Conservation (phyloP, 2,329 filamentous ascomycete species). For the Paracoccidioides lutzii region DNA sequence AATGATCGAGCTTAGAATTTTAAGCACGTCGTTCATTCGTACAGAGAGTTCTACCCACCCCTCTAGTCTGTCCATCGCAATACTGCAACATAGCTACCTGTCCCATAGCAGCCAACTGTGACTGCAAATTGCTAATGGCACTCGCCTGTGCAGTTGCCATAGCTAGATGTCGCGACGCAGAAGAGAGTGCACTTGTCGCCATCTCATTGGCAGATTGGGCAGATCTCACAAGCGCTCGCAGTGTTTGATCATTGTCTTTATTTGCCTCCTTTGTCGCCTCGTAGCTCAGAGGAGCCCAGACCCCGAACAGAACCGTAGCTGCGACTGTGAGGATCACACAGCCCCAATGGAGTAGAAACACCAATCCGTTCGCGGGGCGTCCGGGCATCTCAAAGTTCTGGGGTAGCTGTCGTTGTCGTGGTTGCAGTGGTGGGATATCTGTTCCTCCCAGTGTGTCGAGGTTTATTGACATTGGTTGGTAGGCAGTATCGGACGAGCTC, state of each 20-base stretch:
- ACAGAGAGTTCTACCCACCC: not conserved
- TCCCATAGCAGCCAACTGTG: constrained; percentile 1
- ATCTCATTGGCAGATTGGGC: not conserved
- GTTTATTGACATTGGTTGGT: not conserved
- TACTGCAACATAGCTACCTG: constrained; percentile 1
- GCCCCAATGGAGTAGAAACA: not conserved
- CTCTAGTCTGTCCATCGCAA: not conserved
- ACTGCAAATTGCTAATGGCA: not conserved
- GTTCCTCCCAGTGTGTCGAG: not conserved
- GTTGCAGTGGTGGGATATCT: not conserved
- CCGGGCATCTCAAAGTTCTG: not conserved
- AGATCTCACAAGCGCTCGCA: not conserved
- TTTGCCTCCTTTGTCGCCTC: not conserved
- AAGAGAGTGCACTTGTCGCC: not conserved
- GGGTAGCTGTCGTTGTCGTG: not conserved
- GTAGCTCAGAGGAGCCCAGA: constrained; percentile 2
- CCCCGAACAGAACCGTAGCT: constrained; percentile 1
- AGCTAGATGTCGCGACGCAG: not conserved
- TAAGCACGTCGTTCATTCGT: not conserved
- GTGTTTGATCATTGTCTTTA: not conserved
- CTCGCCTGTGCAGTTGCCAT: not conserved
- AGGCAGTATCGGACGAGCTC: not conserved
- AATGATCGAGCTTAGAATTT: not conserved
- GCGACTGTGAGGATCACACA: constrained; percentile 3
- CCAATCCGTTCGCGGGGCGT: not conserved